Evolutionary conservation across 1,284 basidiomycete genomes (phyloP), one percentile per base, ranked within the genome.

Genomic region (Cutaneotrichosporon sp.): DNA sequence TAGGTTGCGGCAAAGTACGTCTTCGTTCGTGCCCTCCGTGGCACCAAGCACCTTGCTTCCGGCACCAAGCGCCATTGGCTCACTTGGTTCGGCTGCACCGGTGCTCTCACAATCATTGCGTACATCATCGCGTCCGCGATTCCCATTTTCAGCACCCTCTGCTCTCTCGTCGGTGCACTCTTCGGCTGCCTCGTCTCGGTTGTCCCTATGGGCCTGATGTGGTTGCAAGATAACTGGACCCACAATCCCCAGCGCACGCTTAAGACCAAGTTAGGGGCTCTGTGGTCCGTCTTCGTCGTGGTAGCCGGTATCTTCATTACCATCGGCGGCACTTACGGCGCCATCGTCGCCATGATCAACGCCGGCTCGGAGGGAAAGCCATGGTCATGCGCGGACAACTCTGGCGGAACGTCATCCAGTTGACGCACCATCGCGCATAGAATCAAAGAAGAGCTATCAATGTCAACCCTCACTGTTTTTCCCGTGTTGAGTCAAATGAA

Each of bases 331-430:
- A 68, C 67, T 0, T 71, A 67, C 48, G 67, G 66, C 14, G 54
- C 63, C 1, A 58, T 69, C 29, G 49, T 57, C 10, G 61, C 68
- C 24, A 49, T 58, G 14, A 51, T 55, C 24, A 46, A 51, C 14
- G 22, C n/a, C 12, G 41, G 41, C 38, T 26, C 39, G 16, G 34
- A 43, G 26, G 52, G 56, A 9, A 57, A 48, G 1, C 63, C 68
- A 3, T 72, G 66, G 61, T 61, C 62, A 10, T 72, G 70, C 41
- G 59, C 51, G 14, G 67, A 68, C 52, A 68, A 68, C 53, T 64
- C 63, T 32, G 54, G 29, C 31, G 25, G 14, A 12, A 27, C 26
- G 6, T 24, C 19, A n/a, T n/a, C n/a, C n/a, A n/a, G n/a, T 12
- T 24, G 25, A 26, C 17, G 10, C 9, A 5, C n/a, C 22, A 8